Evolutionary conservation across 2,329 filamentous ascomycete genomes (phyloP), one percentile per base, ranked within the genome.

Genomic region (Sphaerulina musiva): DNA sequence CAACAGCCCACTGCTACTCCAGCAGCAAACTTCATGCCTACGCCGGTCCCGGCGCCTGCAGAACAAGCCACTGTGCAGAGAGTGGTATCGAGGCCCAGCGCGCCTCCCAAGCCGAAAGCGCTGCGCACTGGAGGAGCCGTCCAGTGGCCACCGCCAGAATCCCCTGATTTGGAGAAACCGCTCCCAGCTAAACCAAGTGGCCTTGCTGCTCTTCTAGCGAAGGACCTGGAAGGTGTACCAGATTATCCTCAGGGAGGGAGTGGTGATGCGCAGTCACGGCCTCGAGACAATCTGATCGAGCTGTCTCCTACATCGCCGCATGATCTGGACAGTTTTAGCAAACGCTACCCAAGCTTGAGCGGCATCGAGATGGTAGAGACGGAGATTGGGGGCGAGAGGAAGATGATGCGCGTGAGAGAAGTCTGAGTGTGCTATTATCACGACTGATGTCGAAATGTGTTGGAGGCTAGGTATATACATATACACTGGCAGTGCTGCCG

Each of bases 361-460:
- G 81, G 89, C 8, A 81, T 97, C 62, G 91, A 96, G 74, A 87
- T 92, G 83, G 86, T 89, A 11, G 87, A 93, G 73, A 66, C 60
- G 31, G 65, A 67, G 42, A 63, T 67, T 52, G 54, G 57, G 26
- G 48, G 54, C 17, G 39, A 54, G 54, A 51, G 47, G 32, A 54
- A 50, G 31, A 46, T 49, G 54, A 53, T 53, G 49, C 57, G 54
- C 11, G 51, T 56, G 7, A 54, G 56, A 23, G 51, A 59, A 38
- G 51, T 58, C 31, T 58, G 53, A 41, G 32, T 7, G 17, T 17
- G 14, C 14, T 17, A 11, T 31, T 32, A 10, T 50, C 14, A 20
- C 26, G 26, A 26, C 26, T 26, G 26, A 26, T 26, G 26, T 26
- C 6, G 26, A 26, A 6, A 26, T 26, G 26, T 26, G 26, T 26